Conservation (phyloP, 2,329 filamentous ascomycete genomes). For the Arthrobotrys conoides region DNA sequence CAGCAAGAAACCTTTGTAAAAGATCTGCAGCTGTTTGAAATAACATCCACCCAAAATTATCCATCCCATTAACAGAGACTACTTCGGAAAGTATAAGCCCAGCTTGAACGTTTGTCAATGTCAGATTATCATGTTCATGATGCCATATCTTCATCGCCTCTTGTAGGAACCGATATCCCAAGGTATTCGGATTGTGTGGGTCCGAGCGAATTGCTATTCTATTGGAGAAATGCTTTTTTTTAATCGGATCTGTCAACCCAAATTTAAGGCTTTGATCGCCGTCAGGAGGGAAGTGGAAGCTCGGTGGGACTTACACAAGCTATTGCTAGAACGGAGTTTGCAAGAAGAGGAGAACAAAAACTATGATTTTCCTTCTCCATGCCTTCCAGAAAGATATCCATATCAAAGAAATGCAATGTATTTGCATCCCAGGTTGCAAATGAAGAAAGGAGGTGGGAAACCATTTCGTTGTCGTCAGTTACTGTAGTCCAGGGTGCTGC, state of each 20-base stretch:
- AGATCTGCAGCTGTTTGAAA: not conserved
- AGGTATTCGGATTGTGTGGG: slow-evolving; percentile 18
- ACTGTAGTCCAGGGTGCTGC: slow-evolving; percentile 22
- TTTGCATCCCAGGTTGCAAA: slow-evolving; percentile 6
- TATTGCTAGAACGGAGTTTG: no score
- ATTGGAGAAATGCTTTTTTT: slow-evolving; percentile 23
- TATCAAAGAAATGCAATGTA: slow-evolving; percentile 4
- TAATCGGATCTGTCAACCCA: not conserved
- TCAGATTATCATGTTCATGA: not conserved
- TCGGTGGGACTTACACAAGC: no score
- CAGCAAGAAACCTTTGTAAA: not conserved
- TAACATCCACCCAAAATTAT: slow-evolving; percentile 7
- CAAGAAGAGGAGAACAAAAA: no score
- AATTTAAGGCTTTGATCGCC: not conserved
- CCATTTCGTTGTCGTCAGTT: slow-evolving; percentile 13
- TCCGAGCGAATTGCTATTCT: slow-evolving; percentile 7
- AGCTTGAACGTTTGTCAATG: slow-evolving; percentile 4
- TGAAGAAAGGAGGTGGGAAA: slow-evolving; percentile 23
- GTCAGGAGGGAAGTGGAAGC: no score
- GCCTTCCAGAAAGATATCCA: slow-evolving; percentile 16
- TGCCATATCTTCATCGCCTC: slow-evolving; percentile 13
- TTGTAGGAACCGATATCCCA: slow-evolving; percentile 12
- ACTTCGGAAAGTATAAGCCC: not conserved
- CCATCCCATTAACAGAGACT: not conserved
- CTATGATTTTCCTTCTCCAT: not conserved